Conservation (phyloP, 1,139 yeast genomes). For the Geotrichum europaeum region DNA sequence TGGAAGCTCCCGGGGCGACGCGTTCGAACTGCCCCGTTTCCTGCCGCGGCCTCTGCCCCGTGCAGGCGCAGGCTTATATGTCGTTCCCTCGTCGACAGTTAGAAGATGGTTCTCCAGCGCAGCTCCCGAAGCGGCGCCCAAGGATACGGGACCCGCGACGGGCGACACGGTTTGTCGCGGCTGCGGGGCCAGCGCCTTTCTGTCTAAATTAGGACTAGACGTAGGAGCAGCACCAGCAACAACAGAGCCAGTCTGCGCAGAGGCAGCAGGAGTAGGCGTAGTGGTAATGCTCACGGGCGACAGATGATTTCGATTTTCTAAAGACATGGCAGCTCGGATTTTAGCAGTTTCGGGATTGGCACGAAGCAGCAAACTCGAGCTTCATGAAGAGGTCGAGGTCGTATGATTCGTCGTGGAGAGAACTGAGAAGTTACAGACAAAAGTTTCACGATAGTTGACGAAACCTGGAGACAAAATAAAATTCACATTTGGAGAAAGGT, state of each 20-base stretch:
- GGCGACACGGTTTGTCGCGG: background rate
- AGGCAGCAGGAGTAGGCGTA: background rate
- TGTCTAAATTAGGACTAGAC: background rate
- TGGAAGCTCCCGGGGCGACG: background rate
- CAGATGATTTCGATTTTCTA: background rate
- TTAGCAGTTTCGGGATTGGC: background rate
- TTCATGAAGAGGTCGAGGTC: background rate
- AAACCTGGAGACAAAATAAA: background rate
- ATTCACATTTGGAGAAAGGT: background rate
- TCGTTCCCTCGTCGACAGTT: constrained; percentile 1
- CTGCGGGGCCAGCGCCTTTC: background rate
- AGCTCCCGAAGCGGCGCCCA: background rate
- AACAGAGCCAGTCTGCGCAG: background rate
- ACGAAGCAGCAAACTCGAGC: background rate
- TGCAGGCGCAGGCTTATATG: background rate
- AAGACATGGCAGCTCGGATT: background rate
- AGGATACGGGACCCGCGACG: background rate
- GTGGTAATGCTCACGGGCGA: background rate
- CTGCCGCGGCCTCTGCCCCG: constrained; percentile 4
- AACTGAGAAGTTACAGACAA: background rate
- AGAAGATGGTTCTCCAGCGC: background rate
- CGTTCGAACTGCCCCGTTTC: background rate
- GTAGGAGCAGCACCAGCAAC: background rate
- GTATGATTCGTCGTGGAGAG: background rate
- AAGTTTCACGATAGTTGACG: background rate